phyloP scores from a whole-genome alignment of 169 alveolate genomes.

The Plasmodium relictum region DNA sequence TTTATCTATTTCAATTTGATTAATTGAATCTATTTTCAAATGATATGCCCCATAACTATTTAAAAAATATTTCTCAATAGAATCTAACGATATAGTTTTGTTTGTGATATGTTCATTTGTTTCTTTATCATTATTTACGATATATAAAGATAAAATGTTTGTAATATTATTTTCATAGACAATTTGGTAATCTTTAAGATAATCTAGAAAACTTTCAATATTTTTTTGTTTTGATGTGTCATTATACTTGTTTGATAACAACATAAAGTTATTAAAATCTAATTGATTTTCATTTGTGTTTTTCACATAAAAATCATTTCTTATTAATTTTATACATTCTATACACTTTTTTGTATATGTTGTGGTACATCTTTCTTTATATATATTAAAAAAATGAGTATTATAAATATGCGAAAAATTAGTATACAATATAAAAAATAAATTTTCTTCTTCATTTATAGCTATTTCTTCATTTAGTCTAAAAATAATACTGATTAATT shows the following conservation, averaged over 20 bases:
- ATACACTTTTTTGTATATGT: slow-evolving; percentile 41
- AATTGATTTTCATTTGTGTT: slow-evolving; percentile 31
- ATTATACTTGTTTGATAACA: slow-evolving; percentile 61
- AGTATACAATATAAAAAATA: slow-evolving; percentile 32
- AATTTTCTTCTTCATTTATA: slow-evolving; percentile 45
- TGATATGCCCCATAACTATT: neutral
- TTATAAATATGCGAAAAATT: slow-evolving; percentile 58
- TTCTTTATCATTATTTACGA: neutral
- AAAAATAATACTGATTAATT: slow-evolving; percentile 50
- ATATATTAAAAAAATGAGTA: slow-evolving; percentile 56
- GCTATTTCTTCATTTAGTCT: slow-evolving; percentile 43
- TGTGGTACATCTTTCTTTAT: slow-evolving; percentile 66
- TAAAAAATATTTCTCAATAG: neutral
- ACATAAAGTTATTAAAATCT: slow-evolving; percentile 69
- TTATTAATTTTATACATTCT: slow-evolving; percentile 49
- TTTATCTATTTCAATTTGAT: neutral
- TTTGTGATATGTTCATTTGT: neutral
- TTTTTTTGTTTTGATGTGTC: slow-evolving; percentile 59
- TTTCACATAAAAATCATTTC: slow-evolving; percentile 6
- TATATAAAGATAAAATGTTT: neutral
- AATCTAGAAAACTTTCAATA: slow-evolving; percentile 21
- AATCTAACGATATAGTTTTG: neutral
- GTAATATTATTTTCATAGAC: slow-evolving; percentile 8
- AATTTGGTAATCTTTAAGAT: slow-evolving; percentile 18
- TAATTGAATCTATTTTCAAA: neutral